Evolutionary conservation across 495 filamentous ascomycete genomes (phyloP).

Genomic region (Aspergillus saccharolyticus): DNA sequence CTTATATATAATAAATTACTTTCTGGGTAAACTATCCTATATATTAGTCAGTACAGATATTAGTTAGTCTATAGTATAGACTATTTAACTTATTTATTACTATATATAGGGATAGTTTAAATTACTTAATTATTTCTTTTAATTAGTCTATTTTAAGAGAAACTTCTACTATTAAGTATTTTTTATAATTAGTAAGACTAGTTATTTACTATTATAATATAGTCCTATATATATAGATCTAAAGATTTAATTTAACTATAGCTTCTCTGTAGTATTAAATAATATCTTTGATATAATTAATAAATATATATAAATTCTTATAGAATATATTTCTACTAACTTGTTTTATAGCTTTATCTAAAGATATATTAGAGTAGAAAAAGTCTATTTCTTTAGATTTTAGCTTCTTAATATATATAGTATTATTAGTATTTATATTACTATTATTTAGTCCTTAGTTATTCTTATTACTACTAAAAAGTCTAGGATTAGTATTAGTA

Average conservation of each 20-base stretch:
- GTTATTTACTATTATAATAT: not conserved
- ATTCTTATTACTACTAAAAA: not conserved
- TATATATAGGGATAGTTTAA: not conserved
- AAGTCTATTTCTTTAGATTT: not conserved
- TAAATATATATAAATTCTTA: slow-evolving; percentile 2
- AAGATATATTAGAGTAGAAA: not conserved
- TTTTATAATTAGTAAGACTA: slow-evolving; percentile 2
- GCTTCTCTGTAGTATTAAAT: not conserved
- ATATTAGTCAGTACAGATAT: not conserved
- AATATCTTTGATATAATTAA: slow-evolving; percentile 3
- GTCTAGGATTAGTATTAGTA: not conserved
- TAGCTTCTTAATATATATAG: not conserved
- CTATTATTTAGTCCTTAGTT: not conserved
- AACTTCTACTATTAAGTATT: not conserved
- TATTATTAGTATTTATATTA: not conserved
- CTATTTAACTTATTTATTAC: not conserved
- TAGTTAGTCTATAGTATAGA: not conserved
- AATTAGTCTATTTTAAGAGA: not conserved
- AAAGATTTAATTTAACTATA: not conserved
- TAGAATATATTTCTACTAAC: not conserved
- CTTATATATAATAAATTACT: not conserved
- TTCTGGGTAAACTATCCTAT: not conserved
- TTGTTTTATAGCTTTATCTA: not conserved
- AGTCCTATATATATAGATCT: not conserved
- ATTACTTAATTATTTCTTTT: not conserved